Evolutionary conservation across 2,329 filamentous ascomycete species (phyloP).

Genomic region (Beauveria caledonica): DNA sequence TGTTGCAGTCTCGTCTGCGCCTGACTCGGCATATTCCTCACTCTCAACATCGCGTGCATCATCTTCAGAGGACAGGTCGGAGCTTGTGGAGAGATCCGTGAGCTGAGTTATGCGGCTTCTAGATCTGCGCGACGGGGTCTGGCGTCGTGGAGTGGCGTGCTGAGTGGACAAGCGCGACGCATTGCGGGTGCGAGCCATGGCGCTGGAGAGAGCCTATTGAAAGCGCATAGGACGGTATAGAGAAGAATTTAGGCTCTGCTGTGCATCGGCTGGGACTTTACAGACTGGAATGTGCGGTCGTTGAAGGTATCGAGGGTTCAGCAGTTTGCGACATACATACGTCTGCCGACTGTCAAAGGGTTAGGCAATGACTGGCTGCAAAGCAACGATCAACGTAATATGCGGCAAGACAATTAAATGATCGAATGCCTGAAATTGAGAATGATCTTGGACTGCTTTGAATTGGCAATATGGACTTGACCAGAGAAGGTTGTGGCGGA

Average conservation of each 20-base stretch:
- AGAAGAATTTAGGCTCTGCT: neutral
- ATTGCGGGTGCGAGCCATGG: constrained; percentile 8
- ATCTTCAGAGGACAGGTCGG: neutral
- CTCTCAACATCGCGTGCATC: neutral
- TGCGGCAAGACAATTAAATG: neutral
- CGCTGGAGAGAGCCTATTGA: neutral
- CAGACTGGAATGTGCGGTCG: neutral
- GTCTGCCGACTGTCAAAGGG: too few relatives aligned
- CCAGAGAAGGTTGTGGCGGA: neutral
- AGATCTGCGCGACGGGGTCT: constrained; percentile 3
- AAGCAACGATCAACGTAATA: too few relatives aligned
- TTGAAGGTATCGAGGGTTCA: neutral
- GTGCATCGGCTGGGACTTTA: neutral
- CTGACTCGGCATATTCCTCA: neutral
- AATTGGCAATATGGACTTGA: neutral
- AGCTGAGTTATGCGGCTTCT: constrained; percentile 6
- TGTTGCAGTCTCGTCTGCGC: neutral
- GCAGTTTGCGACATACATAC: neutral
- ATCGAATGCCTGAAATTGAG: too few relatives aligned
- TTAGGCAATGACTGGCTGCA: neutral
- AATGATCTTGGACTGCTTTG: too few relatives aligned
- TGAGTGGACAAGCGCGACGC: neutral
- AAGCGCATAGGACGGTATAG: neutral
- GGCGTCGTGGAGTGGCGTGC: neutral
- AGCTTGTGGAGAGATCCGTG: constrained; percentile 1